Evolutionary conservation across 1,139 yeast genomes (phyloP).

Genomic region (Zhuliangozyma blackwelliae): DNA sequence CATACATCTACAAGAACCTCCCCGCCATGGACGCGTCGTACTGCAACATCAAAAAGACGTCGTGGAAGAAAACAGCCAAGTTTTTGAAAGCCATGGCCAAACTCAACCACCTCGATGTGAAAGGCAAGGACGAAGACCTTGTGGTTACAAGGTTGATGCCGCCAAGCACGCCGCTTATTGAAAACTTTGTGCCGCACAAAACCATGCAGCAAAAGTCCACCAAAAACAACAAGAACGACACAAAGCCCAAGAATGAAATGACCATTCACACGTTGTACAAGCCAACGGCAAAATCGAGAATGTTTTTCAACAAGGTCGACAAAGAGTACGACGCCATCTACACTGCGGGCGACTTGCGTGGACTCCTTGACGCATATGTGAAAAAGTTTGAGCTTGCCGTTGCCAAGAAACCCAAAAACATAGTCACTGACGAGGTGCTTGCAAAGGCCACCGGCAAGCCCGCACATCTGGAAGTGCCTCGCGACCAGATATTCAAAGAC

Average conservation of each 20-base stretch:
- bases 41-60: constrained; percentile 71
- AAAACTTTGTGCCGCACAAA: constrained; percentile 61
- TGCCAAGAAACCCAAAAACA: constrained; percentile 40
- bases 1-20: constrained; percentile 64
- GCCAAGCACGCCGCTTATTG: constrained; percentile 43
- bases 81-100: constrained; percentile 84
- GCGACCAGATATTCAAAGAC: constrained; percentile 52
- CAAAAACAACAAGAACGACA: constrained; percentile 8
- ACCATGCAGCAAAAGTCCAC: constrained; percentile 24
- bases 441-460: constrained; percentile 21
- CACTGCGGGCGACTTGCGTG: constrained; percentile 50
- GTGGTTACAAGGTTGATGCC: constrained; percentile 48
- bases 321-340: constrained; percentile 39
- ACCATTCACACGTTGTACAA: constrained; percentile 39
- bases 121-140: constrained; percentile 75
- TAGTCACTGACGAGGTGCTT: constrained; percentile 50
- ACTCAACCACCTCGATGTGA: constrained; percentile 55
- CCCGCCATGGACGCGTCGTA: constrained; percentile 52
- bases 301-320: constrained; percentile 46
- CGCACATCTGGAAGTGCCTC: constrained; percentile 18
- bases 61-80: constrained; percentile 87
- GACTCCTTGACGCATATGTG: constrained; percentile 53
- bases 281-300: constrained; percentile 49
- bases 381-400: constrained; percentile 43
- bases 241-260: constrained; percentile 17